Conservation (phyloP, 192 early-diverging fungal genomes). For the Coemansia sp. region DNA sequence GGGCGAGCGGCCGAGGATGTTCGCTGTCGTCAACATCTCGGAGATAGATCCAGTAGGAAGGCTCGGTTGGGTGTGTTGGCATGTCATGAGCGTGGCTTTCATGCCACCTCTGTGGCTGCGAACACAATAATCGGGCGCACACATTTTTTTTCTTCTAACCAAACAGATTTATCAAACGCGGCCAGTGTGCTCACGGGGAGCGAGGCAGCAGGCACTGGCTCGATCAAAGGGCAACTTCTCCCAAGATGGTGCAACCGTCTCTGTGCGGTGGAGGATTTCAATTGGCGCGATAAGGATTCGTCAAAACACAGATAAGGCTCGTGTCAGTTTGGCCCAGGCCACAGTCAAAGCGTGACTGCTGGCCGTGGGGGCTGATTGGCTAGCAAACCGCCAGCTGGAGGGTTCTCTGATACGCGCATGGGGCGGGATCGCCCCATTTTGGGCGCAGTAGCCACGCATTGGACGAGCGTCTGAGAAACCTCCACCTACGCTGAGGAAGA, state of each 20-base stretch:
- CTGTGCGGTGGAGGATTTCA: conserved; percentile 25
- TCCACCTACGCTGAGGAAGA: conserved; percentile 6
- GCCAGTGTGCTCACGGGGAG: neutral
- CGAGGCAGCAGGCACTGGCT: neutral
- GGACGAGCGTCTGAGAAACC: conserved; percentile 22
- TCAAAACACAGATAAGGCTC: neutral
- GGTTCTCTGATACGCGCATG: conserved; percentile 1
- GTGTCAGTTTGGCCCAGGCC: no score
- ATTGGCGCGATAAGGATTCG: conserved; percentile 45
- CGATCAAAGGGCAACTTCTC: neutral
- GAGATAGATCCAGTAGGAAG: conserved; percentile 19
- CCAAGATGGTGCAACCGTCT: neutral
- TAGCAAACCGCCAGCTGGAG: conserved; percentile 24
- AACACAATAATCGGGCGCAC: conserved; percentile 47
- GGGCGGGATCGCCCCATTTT: neutral
- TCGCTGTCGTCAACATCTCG: conserved; percentile 54
- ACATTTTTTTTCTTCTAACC: neutral
- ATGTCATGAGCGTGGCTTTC: conserved; percentile 24
- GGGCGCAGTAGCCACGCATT: neutral
- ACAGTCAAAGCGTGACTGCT: neutral
- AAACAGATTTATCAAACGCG: neutral
- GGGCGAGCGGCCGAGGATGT: conserved; percentile 36
- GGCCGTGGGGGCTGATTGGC: conserved; percentile 16
- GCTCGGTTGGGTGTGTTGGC: conserved; percentile 51
- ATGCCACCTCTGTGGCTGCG: conserved; percentile 38